Base-by-base conservation (phyloP, 352 stramenopile species). In the Phytophthora rubi region DNA sequence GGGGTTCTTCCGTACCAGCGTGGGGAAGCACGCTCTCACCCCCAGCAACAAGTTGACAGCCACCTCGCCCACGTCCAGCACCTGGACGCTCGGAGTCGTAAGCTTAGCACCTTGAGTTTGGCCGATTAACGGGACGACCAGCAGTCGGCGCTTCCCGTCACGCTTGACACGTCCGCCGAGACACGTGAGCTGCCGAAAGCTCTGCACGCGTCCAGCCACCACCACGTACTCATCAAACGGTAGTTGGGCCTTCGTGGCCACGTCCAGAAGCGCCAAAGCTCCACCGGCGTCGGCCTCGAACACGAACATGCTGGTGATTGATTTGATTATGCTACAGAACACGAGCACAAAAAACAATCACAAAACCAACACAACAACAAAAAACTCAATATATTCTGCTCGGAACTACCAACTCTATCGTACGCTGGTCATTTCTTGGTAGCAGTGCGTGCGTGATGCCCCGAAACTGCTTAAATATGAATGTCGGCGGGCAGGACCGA, bases 401-500 rank as follows among this genome's bases (percentile, higher is more conserved):
- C 28, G 39, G 39, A 47, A 55, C 12, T 53, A 48, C 9, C 12
- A 45, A 51, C 12, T 47, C 59, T 65, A 33, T 70, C 39, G 32
- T 63, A 13, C 16, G 44, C 23, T 51, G 33, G 16, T 39, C 6
- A 12, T 60, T 53, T 21, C 45, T 33, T 30, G 13, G 45, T 18
- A 9, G 18, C 28, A 30, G 28, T 30, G 28, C 28, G 6, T 13
- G 16, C 16, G 6, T 52, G 45, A 42, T 71, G 57, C 62, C 8
- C 44, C 66, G 26, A 37, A 67, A 30, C 68, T 69, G 65, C 45
- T 84, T 93, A 96, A 80, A 95, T 95, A 79, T 96, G 86, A 62
- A 96, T 89, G 66, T 94, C 88, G 52, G 73, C 77, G 1, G 89
- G 89, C 62, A 96, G 65, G 56, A 95, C 91, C 39, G 88, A 89